phyloP scores from a whole-genome alignment of 768 basidiomycete species.

The Tylopilus sp. region DNA sequence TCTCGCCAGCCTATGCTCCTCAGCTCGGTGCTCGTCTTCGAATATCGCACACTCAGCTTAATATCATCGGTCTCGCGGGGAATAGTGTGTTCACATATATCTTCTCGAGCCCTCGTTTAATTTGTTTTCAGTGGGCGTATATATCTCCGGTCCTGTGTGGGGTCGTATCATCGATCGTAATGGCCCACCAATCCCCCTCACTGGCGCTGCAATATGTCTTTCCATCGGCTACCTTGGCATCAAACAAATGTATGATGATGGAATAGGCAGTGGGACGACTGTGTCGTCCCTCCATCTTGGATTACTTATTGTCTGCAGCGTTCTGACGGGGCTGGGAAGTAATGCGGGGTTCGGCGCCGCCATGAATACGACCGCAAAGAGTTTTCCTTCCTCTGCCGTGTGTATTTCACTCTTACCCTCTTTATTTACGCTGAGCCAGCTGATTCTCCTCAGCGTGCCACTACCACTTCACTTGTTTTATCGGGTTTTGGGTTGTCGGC shows the following conservation, averaged over 20 bases:
- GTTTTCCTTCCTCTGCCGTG: constrained; percentile 70
- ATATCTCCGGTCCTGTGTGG: constrained; percentile 71
- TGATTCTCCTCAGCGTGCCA: constrained; percentile 53
- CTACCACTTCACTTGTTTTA: constrained; percentile 72
- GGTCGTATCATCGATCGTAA: constrained; percentile 72
- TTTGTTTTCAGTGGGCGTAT: constrained; percentile 60
- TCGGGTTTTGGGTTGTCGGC: constrained; percentile 91
- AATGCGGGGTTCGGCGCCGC: constrained; percentile 68
- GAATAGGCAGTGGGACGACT: constrained; percentile 37
- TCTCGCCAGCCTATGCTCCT: constrained; percentile 69
- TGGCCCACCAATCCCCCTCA: constrained; percentile 69
- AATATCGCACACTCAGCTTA: constrained; percentile 77
- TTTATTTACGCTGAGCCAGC: not conserved
- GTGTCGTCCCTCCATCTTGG: constrained; percentile 43
- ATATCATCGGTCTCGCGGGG: constrained; percentile 77
- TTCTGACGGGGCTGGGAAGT: constrained; percentile 74
- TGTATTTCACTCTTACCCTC: constrained; percentile 22
- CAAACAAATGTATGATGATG: constrained; percentile 58
- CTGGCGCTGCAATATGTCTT: constrained; percentile 54
- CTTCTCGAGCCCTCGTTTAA: not conserved
- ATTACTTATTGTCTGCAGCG: constrained; percentile 58
- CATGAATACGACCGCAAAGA: constrained; percentile 80
- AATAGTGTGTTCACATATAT: constrained; percentile 47
- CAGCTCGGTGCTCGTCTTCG: constrained; percentile 76
- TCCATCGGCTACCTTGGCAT: constrained; percentile 76